Base-by-base conservation (phyloP, 345 rosid genomes). In the Hypericum androsaemum region DNA sequence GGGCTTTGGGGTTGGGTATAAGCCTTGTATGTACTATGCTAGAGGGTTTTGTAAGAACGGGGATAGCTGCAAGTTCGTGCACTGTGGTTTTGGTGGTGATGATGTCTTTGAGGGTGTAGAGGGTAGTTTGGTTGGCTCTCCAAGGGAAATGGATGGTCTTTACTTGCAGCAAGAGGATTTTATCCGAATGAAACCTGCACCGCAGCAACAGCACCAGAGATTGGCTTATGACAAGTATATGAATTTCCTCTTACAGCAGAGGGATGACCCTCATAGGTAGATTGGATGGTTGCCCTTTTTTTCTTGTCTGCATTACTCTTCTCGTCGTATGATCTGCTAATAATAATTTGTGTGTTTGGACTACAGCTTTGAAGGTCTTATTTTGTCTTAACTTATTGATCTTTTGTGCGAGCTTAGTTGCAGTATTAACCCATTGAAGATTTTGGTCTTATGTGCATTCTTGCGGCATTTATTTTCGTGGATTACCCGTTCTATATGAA, bases 21-120 rank as follows among this genome's bases (percentile, higher is more conserved):
- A 68, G 61, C 90, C 94, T 3, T 88, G 94, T 71, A 61, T 77
- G 62, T 83, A 83, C 50, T 88, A 63, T 56, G 77, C 77, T 53
- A 70, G 80, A 68, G 96, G 96, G 15, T 80, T 75, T 63, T 88
- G 98, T 52, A 83, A 88, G 65, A 83, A 85, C 53, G 88, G 80
- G 14, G 81, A 72, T 12, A 70, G 61, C 55, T 78, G 74, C 69
- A 80, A 81, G 79, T 88, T 73, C 51, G 58, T 58, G 36, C 95
- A 80, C 53, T 61, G 76, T 55, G 77, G 71, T 70, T 61, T 73
- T 64, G 71, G 59, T 39, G 87, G 82, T 47, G 76, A 62, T 59
- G 62, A 65, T 44, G 74, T 39, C 22, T 13, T 8, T 35, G 71
- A 50, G 41, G n/a, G 14, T 43, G 11, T 68, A 58, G 80, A 57